Evolutionary conservation across 306 rosid genomes (phyloP), one percentile per base, ranked within the genome.

Genomic region (Oemleria cerasiformis): DNA sequence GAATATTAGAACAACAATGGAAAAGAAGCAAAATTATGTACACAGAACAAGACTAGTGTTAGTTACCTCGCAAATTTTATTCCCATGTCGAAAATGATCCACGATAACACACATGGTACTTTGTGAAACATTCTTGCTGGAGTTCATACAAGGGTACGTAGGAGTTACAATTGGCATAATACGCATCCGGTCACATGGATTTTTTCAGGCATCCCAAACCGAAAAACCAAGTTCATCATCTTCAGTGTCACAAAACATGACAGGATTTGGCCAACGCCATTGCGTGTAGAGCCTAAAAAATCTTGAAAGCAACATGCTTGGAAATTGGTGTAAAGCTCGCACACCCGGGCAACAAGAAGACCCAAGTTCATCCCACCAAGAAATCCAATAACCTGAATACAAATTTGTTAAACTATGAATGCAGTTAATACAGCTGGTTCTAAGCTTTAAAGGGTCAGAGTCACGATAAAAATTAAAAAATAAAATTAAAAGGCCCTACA

Each of bases 291-390:
- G 96, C 79, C 98, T 81, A 73, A 92, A 92, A 87, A 92, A 92
- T 69, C 98, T 85, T 72, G 98, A 86, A 75, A 92, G 96, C 81
- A 92, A 77, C 96, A 92, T 90, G 71, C 96, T 92, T 47, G 98
- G 96, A 76, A 80, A 84, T 90, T 90, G 67, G 98, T 96, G 74
- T 92, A 92, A 75, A 92, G 90, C 84, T 92, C 96, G 85, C 98
- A 88, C 40, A 92, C 78, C 73, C 95, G 87, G 80, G 96, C 96
- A 65, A 90, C 98, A 34, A 92, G 86, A 72, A 92, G 88, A 38
- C 96, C 98, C 96, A 96, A 92, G 75, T 92, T 92, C 64, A 92
- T 96, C 67, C 98, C 98, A 15, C 98, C 98, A 74, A 92, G 98
- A 84, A 90, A 92, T 61, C 98, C 98, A 47, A 96, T 90, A 62